phyloP scores from a whole-genome alignment of 305 asterid genomes.

The Coffea humblotiana region DNA sequence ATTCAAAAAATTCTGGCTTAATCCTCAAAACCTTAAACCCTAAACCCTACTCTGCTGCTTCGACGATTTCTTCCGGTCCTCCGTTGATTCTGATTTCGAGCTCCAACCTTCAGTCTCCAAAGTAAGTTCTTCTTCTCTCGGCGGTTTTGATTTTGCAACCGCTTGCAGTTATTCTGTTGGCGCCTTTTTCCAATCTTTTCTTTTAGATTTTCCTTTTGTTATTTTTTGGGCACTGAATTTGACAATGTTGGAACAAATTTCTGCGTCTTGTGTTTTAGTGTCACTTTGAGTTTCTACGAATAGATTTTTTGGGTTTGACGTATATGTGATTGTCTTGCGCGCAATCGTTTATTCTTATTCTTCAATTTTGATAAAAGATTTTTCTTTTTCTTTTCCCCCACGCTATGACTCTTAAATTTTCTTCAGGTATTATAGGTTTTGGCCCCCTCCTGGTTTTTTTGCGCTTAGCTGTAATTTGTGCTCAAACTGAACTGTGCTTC shows the following conservation, averaged over 20 bases:
- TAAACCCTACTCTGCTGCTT: background rate
- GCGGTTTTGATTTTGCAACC: background rate
- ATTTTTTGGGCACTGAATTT: background rate
- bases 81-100: background rate
- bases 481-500: too few relatives aligned
- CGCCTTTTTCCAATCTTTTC: conserved; percentile 3
- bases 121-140: background rate
- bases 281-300: background rate
- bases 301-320: background rate
- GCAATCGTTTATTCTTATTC: background rate
- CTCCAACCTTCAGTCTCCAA: background rate
- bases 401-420: background rate
- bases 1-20: conserved; percentile 12
- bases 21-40: conserved; percentile 17
- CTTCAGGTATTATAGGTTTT: background rate
- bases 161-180: conserved; percentile 3
- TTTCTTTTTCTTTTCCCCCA: background rate
- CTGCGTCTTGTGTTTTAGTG: background rate
- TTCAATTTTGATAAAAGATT: background rate
- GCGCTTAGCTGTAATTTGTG: too few relatives aligned
- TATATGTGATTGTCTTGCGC: background rate
- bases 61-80: background rate
- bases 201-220: background rate
- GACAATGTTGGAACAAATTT: background rate
- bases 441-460: too few relatives aligned